Conservation (phyloP, 1,284 basidiomycete species). For the Ustilago vetiveriae region DNA sequence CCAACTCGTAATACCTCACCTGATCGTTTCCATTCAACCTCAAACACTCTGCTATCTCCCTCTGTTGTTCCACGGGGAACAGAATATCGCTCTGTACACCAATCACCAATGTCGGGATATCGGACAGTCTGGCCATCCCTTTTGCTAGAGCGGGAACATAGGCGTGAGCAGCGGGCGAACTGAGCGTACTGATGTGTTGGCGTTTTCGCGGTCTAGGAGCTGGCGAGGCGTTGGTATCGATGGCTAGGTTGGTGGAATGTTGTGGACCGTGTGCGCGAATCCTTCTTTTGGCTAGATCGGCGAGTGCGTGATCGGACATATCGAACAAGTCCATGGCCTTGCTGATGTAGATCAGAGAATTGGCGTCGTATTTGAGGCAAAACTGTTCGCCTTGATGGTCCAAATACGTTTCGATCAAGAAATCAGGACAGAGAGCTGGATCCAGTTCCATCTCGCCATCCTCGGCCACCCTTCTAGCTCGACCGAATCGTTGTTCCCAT, state of each 20-base stretch:
- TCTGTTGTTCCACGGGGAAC: conserved; percentile 96
- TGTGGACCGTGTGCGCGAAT: conserved; percentile 40
- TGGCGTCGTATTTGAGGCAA: conserved; percentile 98
- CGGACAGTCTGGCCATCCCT: conserved; percentile 80
- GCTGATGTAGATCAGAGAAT: conserved; percentile 92
- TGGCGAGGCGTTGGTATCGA: conserved; percentile 17
- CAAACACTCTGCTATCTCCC: conserved; percentile 91
- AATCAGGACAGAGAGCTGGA: conserved; percentile 86
- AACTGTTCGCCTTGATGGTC: conserved; percentile 89
- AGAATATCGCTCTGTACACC: conserved; percentile 97
- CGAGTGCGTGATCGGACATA: conserved; percentile 83
- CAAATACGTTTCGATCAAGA: conserved; percentile 97
- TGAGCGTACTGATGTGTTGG: conserved; percentile 73
- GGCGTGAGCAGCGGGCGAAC: conserved; percentile 70
- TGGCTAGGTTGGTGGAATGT: conserved; percentile 10
- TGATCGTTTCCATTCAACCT: conserved; percentile 79
- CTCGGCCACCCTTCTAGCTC: conserved; percentile 72
- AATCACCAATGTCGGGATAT: conserved; percentile 85
- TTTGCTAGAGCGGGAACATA: conserved; percentile 83
- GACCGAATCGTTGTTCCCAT: conserved; percentile 96
- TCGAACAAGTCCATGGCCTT: conserved; percentile 99
- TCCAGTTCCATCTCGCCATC: conserved; percentile 36
- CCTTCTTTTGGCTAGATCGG: conserved; percentile 71
- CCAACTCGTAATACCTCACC: conserved; percentile 96
- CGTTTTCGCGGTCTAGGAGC: conserved; percentile 34